Evolutionary conservation across 306 rosid species (phyloP).

Genomic region (Begonia loranthoides): DNA sequence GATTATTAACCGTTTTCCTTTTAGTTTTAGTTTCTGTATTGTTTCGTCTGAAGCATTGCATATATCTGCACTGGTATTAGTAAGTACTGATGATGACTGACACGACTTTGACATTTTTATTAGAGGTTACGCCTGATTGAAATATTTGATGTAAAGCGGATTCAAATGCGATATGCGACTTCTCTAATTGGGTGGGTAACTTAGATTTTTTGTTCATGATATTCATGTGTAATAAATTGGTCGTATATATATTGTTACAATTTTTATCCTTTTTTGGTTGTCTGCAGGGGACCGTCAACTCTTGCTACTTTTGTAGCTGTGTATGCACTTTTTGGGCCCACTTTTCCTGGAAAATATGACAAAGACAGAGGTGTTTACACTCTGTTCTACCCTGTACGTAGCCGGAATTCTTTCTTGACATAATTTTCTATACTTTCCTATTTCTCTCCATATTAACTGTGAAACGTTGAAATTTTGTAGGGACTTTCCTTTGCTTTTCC

Average conservation of each 20-base stretch:
- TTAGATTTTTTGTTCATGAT: too few relatives aligned
- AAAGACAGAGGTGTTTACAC: slow-evolving; percentile 84
- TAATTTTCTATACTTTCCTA: not conserved
- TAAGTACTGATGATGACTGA: too few relatives aligned
- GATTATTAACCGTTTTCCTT: too few relatives aligned
- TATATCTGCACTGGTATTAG: too few relatives aligned
- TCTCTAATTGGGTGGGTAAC: slow-evolving; percentile 78
- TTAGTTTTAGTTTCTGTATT: too few relatives aligned
- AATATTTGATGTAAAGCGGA: slow-evolving; percentile 85
- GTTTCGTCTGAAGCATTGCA: too few relatives aligned
- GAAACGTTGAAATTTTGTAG: slow-evolving; percentile 25
- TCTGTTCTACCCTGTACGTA: slow-evolving; percentile 83
- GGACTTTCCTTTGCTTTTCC: slow-evolving; percentile 98
- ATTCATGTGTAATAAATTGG: too few relatives aligned
- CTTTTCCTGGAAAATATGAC: slow-evolving; percentile 82
- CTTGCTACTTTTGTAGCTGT: slow-evolving; percentile 91
- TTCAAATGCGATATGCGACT: slow-evolving; percentile 91
- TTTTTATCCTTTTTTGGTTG: slow-evolving; percentile 10
- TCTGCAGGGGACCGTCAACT: slow-evolving; percentile 68
- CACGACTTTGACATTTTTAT: too few relatives aligned
- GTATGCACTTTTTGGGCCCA: slow-evolving; percentile 91
- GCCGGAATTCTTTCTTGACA: slow-evolving; percentile 7
- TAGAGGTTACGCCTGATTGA: slow-evolving; percentile 96
- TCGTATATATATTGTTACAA: not conserved
- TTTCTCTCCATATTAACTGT: slow-evolving; percentile 6